Evolutionary conservation across 805 yeast genomes (phyloP), one percentile per base, ranked within the genome.

Genomic region (Saturnispora mendoncae): DNA sequence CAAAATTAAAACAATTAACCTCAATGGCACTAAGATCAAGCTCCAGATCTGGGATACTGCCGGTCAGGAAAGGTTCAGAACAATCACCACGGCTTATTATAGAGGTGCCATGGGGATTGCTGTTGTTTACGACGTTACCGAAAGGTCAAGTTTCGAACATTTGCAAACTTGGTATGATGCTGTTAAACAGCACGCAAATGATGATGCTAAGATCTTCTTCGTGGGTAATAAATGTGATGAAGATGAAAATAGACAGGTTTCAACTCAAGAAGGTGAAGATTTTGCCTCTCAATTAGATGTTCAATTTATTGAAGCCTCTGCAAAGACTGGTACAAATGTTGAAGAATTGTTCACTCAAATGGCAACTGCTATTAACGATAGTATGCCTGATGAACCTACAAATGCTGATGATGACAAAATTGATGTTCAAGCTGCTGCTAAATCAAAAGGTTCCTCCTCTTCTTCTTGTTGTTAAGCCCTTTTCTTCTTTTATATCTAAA

Each of bases 41-140:
- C 74, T 90, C 59, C 98, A 92, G 64, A 84, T 90, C 33, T 83
- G 96, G 96, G 96, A 87, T 61, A 87, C 96, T 31, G 96, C 96
- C 1, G 96, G 96, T n/a, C 96, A 87, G 66, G 96, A 87, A 62
- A 72, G 96, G 57, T 87, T 87, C 68, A 76, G 95, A 66, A 85
- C 95, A 32, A 87, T 87, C 66, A 88, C 92, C 37, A 82, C 92
- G n/a, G 90, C 94, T 1, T 84, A 84, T 64, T 84, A 84, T 64
- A 76, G 94, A 62, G 94, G 94, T 44, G 92, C 94, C 44, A 80
- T 81, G 79, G 94, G 94, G 48, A 83, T 84, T 54, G 79, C 83
- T 38, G 71, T 84, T 55, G 87, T 84, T 28, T 84, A 83, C 59
- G 94, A 84, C 60, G 90, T 83, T 36, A 78, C 87, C 15, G 92